These are phyloP conservation scores for Bacterosira constricta DNA, from an alignment of 108 stramenopile species.

Conservation along the genomic window DNA sequence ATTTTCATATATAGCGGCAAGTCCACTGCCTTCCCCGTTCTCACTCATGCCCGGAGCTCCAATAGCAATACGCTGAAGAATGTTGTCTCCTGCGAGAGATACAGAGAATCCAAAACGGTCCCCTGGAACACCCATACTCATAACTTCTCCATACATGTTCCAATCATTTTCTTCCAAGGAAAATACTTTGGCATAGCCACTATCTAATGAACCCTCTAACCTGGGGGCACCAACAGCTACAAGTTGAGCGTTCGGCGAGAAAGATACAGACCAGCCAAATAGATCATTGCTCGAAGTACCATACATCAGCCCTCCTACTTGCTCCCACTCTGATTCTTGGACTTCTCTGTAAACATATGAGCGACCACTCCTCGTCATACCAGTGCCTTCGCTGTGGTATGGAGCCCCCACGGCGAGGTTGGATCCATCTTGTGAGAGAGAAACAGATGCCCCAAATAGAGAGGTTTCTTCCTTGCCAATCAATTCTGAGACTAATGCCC, in stretches of 20 bases:
- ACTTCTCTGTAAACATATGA: constrained; percentile 42
- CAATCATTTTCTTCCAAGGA: constrained; percentile 20
- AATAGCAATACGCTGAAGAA: constrained; percentile 31
- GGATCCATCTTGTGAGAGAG: constrained; percentile 57
- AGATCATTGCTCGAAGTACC: constrained; percentile 29
- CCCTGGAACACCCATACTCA: constrained; percentile 29
- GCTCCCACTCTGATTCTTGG: constrained; percentile 36
- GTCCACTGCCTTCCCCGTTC: constrained; percentile 42
- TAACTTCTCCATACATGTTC: constrained; percentile 22
- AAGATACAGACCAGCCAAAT: constrained; percentile 52
- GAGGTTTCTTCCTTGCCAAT: constrained; percentile 35
- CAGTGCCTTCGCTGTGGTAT: constrained; percentile 51
- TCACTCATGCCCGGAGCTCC: constrained; percentile 41
- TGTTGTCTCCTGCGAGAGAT: constrained; percentile 28
- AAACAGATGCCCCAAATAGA: constrained; percentile 64
- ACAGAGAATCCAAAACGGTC: constrained; percentile 53
- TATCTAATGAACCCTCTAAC: constrained; percentile 19
- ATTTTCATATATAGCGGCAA: constrained; percentile 33
- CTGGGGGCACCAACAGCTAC: constrained; percentile 55
- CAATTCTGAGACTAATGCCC: constrained; percentile 34
- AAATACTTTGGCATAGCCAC: constrained; percentile 69
- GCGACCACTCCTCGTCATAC: constrained; percentile 44
- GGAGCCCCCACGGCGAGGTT: constrained; percentile 69
- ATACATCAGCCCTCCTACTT: constrained; percentile 29
- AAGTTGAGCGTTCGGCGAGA: constrained; percentile 33